These are phyloP conservation scores for Dipteronia dyeriana DNA, from an alignment of 345 rosid species.

Conservation along the genomic window DNA sequence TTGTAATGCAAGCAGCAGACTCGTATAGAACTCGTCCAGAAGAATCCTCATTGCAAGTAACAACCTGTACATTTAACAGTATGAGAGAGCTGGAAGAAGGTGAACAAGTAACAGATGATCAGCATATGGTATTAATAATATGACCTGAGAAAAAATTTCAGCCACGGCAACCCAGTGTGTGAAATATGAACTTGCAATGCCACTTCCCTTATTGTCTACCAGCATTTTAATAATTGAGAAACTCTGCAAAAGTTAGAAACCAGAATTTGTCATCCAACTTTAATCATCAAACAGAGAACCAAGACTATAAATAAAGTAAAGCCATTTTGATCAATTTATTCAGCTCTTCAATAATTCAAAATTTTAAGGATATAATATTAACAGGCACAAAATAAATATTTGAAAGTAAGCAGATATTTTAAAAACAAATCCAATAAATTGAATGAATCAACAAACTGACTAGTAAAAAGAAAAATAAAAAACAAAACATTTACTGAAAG, in stretches of 20 bases:
- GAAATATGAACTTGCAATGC: constrained; percentile 53
- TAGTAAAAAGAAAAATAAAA: not conserved
- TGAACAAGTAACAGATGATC: not conserved
- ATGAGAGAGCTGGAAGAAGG: constrained; percentile 18
- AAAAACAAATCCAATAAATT: not conserved
- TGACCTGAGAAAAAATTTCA: constrained; percentile 84
- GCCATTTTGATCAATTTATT: not conserved
- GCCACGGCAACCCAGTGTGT: constrained; percentile 87
- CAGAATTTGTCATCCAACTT: not conserved
- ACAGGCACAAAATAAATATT: not conserved
- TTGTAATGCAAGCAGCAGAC: constrained; percentile 66
- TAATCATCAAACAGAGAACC: not conserved
- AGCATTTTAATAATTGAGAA: constrained; percentile 58
- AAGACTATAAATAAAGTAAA: not conserved
- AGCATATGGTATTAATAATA: constrained; percentile 16
- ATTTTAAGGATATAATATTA: constrained; percentile 1
- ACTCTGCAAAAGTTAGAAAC: constrained; percentile 53
- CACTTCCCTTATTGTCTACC: constrained; percentile 53
- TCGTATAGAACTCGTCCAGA: constrained; percentile 72
- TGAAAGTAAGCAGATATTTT: not conserved
- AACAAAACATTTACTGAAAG: not conserved
- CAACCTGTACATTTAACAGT: constrained; percentile 49
- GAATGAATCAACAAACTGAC: not conserved
- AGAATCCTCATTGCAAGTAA: constrained; percentile 59
- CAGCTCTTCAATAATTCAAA: constrained; percentile 11